Evolutionary conservation across 2,329 filamentous ascomycete genomes (phyloP).

Genomic region (Colletotrichum horii): DNA sequence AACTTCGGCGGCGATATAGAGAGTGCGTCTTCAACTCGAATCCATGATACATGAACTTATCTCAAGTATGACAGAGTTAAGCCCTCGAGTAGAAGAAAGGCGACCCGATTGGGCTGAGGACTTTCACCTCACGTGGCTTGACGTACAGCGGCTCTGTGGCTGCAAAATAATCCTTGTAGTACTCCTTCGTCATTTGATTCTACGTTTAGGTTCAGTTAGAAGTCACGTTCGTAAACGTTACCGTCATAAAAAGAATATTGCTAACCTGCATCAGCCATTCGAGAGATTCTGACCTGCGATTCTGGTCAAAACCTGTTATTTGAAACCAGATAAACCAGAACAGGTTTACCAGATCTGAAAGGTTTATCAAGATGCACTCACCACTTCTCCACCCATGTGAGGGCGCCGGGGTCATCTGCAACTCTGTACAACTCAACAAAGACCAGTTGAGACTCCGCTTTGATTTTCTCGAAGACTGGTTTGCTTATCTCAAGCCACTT

Average conservation of each 20-base stretch:
- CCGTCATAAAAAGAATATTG: rapidly evolving
- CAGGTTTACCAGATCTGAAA: not conserved
- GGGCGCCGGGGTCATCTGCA: slow-evolving; percentile 37
- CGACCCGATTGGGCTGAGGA: not conserved
- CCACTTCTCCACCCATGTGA: slow-evolving; percentile 48
- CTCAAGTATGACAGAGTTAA: not conserved
- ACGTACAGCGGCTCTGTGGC: not conserved
- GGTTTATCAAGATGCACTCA: slow-evolving; percentile 5
- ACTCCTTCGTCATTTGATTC: not conserved
- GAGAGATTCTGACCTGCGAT: not conserved
- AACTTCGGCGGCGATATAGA: not conserved
- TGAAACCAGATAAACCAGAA: not conserved
- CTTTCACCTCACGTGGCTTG: not conserved
- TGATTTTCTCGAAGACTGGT: slow-evolving; percentile 42
- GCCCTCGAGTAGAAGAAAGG: not conserved
- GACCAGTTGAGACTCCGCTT: slow-evolving; percentile 45
- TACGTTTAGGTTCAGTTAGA: not conserved
- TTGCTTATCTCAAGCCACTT: slow-evolving; percentile 23
- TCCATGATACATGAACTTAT: not conserved
- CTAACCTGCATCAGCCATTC: not conserved
- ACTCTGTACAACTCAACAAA: slow-evolving; percentile 48
- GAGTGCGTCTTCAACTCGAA: not conserved
- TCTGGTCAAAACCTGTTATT: not conserved
- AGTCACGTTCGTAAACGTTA: not conserved
- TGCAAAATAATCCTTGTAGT: not conserved